Evolutionary conservation across 2,329 filamentous ascomycete species (phyloP).

Genomic region (Aschersonia sp.): DNA sequence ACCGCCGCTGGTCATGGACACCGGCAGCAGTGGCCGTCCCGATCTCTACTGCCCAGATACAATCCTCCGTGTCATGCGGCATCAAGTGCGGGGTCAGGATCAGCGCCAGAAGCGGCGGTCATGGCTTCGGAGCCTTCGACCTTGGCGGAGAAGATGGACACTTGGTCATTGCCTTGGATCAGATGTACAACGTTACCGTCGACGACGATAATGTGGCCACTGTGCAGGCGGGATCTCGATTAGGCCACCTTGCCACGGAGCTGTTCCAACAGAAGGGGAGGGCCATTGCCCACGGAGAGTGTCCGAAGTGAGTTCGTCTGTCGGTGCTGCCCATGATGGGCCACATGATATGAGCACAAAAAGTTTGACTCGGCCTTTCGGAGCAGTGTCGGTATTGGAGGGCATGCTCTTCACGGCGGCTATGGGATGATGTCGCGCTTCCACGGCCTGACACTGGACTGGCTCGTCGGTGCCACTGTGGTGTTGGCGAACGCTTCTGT

Average conservation of each 20-base stretch:
- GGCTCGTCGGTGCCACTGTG: constrained; percentile 21
- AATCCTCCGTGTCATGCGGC: background rate
- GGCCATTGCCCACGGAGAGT: background rate
- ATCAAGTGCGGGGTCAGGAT: background rate
- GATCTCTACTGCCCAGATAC: background rate
- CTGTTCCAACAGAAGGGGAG: constrained; percentile 17
- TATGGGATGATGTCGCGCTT: constrained; percentile 42
- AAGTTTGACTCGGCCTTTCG: constrained; percentile 9
- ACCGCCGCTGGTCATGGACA: background rate
- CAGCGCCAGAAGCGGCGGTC: constrained; percentile 1
- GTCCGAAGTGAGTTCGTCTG: constrained; percentile 10
- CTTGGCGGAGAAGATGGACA: constrained; percentile 1
- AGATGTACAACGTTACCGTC: background rate
- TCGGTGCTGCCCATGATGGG: constrained; percentile 13
- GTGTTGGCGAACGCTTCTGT: constrained; percentile 22
- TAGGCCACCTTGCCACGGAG: constrained; percentile 22
- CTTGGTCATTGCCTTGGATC: constrained; percentile 37
- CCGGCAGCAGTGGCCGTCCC: background rate
- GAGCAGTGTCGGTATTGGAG: constrained; percentile 47
- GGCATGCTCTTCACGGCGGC: constrained; percentile 41
- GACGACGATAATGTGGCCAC: background rate
- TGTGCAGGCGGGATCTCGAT: background rate
- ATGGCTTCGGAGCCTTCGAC: background rate
- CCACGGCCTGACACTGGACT: constrained; percentile 36
- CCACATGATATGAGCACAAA: background rate